Evolutionary conservation across 331 rosid species (phyloP).

Genomic region (Cydonia oblonga): DNA sequence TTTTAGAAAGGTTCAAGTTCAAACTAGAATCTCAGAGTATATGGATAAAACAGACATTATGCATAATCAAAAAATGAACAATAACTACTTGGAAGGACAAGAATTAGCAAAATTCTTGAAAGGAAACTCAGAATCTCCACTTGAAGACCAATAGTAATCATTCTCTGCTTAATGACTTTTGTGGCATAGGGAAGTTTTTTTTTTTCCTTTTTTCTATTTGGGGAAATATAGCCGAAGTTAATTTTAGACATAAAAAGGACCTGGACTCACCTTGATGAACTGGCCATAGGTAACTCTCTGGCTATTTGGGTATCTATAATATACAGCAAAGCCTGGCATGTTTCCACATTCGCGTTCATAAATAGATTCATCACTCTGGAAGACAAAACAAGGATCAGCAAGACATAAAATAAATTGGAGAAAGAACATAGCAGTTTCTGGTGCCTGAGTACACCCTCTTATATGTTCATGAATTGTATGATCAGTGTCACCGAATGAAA

Average conservation of each 20-base stretch:
- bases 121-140: not conserved
- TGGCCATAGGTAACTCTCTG: conserved; percentile 91
- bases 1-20: not conserved
- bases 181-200: too few species aligned
- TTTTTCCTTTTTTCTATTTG: too few species aligned
- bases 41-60: not conserved
- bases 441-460: not conserved
- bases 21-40: not conserved
- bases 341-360: conserved; percentile 98
- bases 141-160: not conserved
- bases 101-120: not conserved
- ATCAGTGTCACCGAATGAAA: not conserved
- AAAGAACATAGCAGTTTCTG: not conserved
- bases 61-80: not conserved
- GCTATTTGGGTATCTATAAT: conserved; percentile 88
- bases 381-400: conserved; percentile 9
- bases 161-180: not conserved
- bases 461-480: not conserved
- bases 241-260: conserved; percentile 3
- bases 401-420: not conserved
- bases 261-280: conserved; percentile 71
- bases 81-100: not conserved
- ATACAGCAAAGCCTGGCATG: conserved; percentile 99
- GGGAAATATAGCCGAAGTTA: not conserved
- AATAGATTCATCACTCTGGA: conserved; percentile 90